Evolutionary conservation across 1,284 basidiomycete species (phyloP).

Genomic region (Papiliotrema terrestris): DNA sequence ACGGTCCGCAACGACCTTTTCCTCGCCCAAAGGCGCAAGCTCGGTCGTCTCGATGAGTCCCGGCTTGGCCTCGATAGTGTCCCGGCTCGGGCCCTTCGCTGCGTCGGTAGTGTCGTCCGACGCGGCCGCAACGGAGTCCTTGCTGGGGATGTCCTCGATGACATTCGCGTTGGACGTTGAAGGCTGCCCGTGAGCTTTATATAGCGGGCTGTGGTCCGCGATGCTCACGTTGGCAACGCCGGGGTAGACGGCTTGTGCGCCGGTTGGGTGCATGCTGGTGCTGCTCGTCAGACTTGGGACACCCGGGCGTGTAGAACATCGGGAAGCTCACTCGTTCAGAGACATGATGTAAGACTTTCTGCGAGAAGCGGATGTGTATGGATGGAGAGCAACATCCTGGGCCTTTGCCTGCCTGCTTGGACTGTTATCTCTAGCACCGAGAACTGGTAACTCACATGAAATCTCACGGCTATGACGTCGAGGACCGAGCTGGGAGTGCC

Average conservation of each 20-base stretch:
- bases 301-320: neutral
- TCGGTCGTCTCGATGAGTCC: conserved; percentile 25
- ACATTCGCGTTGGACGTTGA: neutral
- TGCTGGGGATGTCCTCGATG: neutral
- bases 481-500: neutral
- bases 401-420: no score
- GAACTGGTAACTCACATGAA: neutral
- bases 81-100: conserved; percentile 1
- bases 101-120: conserved; percentile 3
- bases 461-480: neutral
- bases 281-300: neutral
- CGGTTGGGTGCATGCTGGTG: conserved; percentile 11
- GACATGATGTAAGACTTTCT: conserved; percentile 1
- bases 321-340: conserved; percentile 8
- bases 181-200: neutral
- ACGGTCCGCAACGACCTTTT: conserved; percentile 27
- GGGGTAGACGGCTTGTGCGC: conserved; percentile 12
- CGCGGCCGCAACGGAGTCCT: conserved; percentile 1
- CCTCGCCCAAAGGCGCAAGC: conserved; percentile 26
- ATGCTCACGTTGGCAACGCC: conserved; percentile 5
- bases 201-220: neutral
- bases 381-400: no score
- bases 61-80: conserved; percentile 17
- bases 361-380: neutral
- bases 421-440: no score